Percentiles rank a stretch among this genome's conserved stretches.
Conservation (phyloP, 805 yeast species). For the Metschnikowia corniflorae region DNA sequence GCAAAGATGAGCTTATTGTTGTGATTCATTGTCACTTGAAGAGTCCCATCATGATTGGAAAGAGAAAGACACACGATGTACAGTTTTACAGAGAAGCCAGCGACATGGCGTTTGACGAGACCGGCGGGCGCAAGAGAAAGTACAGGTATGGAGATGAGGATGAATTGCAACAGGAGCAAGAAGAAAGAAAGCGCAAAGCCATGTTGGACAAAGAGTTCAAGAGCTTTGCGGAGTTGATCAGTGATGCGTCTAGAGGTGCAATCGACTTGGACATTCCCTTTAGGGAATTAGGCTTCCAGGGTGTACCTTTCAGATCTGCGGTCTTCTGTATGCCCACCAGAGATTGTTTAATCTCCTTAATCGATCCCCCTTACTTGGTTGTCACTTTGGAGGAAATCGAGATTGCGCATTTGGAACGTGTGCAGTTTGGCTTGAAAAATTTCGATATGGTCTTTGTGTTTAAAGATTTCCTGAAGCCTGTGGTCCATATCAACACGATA, state of each 20-base stretch:
- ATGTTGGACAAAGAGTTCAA: conserved; percentile 89
- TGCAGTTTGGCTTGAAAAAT: conserved; percentile 93
- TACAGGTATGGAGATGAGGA: conserved; percentile 96
- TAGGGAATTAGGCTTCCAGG: conserved; percentile 93
- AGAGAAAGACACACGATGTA: conserved; percentile 90
- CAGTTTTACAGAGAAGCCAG: conserved; percentile 97
- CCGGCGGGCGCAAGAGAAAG: conserved; percentile 87
- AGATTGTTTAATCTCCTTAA: conserved; percentile 89
- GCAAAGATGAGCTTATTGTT: conserved; percentile 90
- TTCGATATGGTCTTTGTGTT: conserved; percentile 96
- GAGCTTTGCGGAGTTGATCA: conserved; percentile 82
- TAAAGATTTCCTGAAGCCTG: conserved; percentile 85
- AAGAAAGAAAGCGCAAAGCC: conserved; percentile 89
- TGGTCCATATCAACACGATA: conserved; percentile 88
- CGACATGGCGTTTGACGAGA: conserved; percentile 94
- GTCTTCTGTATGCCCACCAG: conserved; percentile 96
- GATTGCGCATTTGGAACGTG: conserved; percentile 93
- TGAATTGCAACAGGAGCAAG: conserved; percentile 97
- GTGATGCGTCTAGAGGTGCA: conserved; percentile 80
- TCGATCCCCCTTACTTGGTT: conserved; percentile 93
- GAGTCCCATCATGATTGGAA: conserved; percentile 91
- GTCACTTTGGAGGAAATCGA: conserved; percentile 90
- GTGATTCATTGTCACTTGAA: conserved; percentile 89
- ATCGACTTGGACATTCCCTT: conserved; percentile 91
- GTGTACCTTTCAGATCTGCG: conserved; percentile 94